Evolutionary conservation across 2,329 filamentous ascomycete genomes (phyloP).

Genomic region (Dryadomyces quercivorus): DNA sequence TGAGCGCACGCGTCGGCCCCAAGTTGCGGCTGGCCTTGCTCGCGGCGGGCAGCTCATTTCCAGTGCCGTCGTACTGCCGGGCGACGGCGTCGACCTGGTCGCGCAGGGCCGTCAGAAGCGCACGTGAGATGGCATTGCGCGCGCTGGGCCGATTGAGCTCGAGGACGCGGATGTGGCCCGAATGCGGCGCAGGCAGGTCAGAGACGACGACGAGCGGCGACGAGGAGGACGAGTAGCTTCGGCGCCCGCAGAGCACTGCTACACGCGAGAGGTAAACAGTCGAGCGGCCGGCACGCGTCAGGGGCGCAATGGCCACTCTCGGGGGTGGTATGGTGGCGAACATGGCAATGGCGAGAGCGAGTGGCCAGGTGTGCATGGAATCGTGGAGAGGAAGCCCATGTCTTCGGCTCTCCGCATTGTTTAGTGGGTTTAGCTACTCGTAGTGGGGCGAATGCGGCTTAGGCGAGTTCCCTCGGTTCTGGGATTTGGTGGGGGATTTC

Average conservation of each 20-base stretch:
- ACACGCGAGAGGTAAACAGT: background rate
- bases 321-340: too few relatives aligned
- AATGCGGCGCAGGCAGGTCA: constrained; percentile 63
- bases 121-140: constrained; percentile 80
- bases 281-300: background rate
- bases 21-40: constrained; percentile 20
- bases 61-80: constrained; percentile 42
- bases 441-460: too few relatives aligned
- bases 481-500: too few relatives aligned
- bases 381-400: too few relatives aligned
- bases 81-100: constrained; percentile 63
- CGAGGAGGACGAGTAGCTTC: background rate
- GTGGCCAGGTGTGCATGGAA: too few relatives aligned
- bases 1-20: constrained; percentile 59
- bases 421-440: too few relatives aligned
- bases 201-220: constrained; percentile 53
- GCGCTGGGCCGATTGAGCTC: constrained; percentile 75
- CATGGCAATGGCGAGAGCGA: too few relatives aligned
- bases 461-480: too few relatives aligned
- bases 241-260: background rate
- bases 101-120: constrained; percentile 60
- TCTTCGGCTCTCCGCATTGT: too few relatives aligned
- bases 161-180: constrained; percentile 77
- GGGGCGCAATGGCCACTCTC: too few relatives aligned
- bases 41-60: constrained; percentile 36